Conservation (phyloP, 139 green algal species). For the Chlamydomonas urium region DNA sequence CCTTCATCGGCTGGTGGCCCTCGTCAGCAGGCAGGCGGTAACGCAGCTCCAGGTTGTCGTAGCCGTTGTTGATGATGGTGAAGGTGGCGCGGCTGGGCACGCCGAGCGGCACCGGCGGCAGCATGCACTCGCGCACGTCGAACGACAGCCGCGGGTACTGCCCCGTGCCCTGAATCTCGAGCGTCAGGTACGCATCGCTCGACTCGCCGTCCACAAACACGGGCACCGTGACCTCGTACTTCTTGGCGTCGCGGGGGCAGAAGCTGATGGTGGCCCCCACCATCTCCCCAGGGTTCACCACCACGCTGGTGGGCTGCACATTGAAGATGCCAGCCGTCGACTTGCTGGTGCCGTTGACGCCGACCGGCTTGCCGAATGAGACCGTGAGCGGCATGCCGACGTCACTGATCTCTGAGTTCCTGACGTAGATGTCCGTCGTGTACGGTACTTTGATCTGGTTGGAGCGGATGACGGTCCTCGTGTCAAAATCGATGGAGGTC, state of each 20-base stretch:
- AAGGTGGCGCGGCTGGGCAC: slow-evolving; percentile 46
- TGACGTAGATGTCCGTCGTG: slow-evolving; percentile 13
- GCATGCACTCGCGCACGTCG: slow-evolving; percentile 50
- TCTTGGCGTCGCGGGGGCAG: slow-evolving; percentile 36
- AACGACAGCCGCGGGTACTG: slow-evolving; percentile 54
- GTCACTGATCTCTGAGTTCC: background rate
- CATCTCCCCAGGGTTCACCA: slow-evolving; percentile 20
- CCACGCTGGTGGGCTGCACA: background rate
- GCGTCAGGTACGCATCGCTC: slow-evolving; percentile 35
- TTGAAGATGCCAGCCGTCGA: background rate
- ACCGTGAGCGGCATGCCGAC: background rate
- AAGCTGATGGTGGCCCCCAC: slow-evolving; percentile 40
- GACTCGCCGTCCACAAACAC: slow-evolving; percentile 43
- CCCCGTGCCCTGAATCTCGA: slow-evolving; percentile 37
- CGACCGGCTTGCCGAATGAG: slow-evolving; percentile 6
- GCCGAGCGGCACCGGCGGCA: slow-evolving; percentile 56
- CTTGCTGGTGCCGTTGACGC: background rate
- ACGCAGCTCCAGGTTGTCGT: slow-evolving; percentile 80
- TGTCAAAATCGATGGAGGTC: slow-evolving; percentile 57
- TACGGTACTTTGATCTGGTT: slow-evolving; percentile 41
- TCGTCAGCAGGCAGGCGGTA: slow-evolving; percentile 63
- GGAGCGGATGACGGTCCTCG: slow-evolving; percentile 49
- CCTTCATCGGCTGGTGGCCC: slow-evolving; percentile 48
- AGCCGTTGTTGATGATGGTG: slow-evolving; percentile 67
- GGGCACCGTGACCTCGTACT: slow-evolving; percentile 47